Evolutionary conservation across 2,329 filamentous ascomycete genomes (phyloP).

Genomic region (Xylariaceae sp.): DNA sequence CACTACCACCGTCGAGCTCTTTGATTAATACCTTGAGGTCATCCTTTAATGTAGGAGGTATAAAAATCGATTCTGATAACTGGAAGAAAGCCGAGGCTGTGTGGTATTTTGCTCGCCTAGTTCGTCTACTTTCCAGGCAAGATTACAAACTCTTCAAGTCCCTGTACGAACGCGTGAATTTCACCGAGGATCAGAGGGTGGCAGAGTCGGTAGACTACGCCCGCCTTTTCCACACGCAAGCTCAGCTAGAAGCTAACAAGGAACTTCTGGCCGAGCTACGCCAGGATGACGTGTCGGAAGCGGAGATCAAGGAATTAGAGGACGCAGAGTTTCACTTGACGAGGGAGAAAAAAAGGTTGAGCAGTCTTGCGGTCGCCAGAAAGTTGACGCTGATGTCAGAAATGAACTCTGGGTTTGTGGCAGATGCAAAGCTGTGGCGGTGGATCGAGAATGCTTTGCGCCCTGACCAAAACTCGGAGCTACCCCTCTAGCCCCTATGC

Average conservation of each 20-base stretch:
- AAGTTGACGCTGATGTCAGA: slow-evolving; percentile 4
- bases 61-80: background rate
- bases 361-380: background rate
- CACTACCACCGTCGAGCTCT: background rate
- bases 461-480: too few species aligned
- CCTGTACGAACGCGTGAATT: background rate
- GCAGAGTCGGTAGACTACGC: background rate
- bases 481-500: too few species aligned
- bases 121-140: background rate
- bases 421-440: background rate
- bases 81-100: background rate
- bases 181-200: background rate
- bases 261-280: background rate
- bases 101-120: background rate
- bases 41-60: background rate
- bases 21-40: background rate
- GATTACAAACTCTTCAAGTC: background rate
- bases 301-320: background rate
- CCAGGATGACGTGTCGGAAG: background rate
- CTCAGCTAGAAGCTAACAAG: background rate
- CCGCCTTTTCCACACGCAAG: background rate
- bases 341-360: background rate
- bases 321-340: background rate
- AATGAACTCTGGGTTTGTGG: background rate
- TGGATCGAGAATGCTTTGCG: background rate